These are phyloP conservation scores for Ascocoryne sarcoides DNA, from an alignment of 2,329 filamentous ascomycete genomes.

Conservation along the genomic window DNA sequence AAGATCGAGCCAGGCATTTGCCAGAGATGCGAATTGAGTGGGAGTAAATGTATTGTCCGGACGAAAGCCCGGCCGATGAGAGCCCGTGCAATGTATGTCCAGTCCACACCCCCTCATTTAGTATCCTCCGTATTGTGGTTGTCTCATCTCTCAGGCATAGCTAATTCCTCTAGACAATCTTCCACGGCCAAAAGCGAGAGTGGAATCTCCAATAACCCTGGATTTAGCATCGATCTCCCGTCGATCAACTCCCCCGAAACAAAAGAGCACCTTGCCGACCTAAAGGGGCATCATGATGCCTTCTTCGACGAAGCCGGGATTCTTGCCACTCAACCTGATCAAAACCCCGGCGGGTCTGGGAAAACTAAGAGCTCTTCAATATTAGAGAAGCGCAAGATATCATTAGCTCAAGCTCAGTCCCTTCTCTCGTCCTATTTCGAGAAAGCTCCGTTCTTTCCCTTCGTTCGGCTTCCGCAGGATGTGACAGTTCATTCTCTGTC, in stretches of 20 bases:
- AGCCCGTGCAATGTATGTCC: constrained; percentile 12
- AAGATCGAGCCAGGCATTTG: constrained; percentile 14
- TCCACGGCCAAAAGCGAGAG: constrained; percentile 3
- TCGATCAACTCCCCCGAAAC: constrained; percentile 14
- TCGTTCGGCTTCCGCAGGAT: constrained; percentile 18
- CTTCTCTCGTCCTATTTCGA: constrained; percentile 15
- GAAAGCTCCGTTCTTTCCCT: constrained; percentile 21
- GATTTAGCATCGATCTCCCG: constrained; percentile 23
- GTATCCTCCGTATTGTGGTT: no score
- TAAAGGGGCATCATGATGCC: constrained; percentile 19
- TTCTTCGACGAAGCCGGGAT: constrained; percentile 17
- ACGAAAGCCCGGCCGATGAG: constrained; percentile 24
- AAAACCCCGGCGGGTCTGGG: no score
- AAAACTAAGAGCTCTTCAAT: neutral
- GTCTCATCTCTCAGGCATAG: no score
- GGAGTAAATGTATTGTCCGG: constrained; percentile 21
- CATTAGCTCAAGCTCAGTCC: constrained; percentile 17
- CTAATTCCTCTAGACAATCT: no score
- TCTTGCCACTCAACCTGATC: neutral
- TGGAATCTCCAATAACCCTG: constrained; percentile 5
- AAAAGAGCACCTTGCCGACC: constrained; percentile 11
- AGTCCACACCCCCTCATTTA: neutral
- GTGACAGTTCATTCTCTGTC: constrained; percentile 20
- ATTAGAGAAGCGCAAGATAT: constrained; percentile 17
- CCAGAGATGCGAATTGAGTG: constrained; percentile 21